These are phyloP conservation scores for Pittosporum tobira DNA, from an alignment of 129 eudicot species.

Conservation along the genomic window DNA sequence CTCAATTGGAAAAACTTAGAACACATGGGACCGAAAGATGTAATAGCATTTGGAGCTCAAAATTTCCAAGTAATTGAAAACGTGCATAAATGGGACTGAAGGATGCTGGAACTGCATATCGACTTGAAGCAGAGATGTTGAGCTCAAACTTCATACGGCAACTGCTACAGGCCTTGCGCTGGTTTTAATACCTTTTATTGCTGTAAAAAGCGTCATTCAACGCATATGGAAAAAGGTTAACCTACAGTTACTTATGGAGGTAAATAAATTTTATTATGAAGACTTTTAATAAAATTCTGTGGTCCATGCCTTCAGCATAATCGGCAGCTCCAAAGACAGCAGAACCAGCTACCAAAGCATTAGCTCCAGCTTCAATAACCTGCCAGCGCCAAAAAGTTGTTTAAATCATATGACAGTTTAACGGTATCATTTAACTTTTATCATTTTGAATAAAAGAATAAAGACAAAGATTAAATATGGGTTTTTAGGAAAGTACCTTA, in stretches of 20 bases:
- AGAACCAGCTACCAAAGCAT: constrained; percentile 92
- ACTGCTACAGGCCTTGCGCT: constrained; percentile 77
- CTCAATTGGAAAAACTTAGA: too few relatives aligned
- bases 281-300: neutral
- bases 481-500: constrained; percentile 38
- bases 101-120: constrained; percentile 18
- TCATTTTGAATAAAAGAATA: too few relatives aligned
- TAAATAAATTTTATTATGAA: neutral
- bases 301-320: constrained; percentile 79
- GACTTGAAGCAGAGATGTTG: constrained; percentile 19
- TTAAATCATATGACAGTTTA: too few relatives aligned
- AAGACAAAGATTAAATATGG: neutral
- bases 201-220: constrained; percentile 32
- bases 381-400: too few relatives aligned
- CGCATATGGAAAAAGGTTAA: constrained; percentile 7
- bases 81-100: constrained; percentile 22
- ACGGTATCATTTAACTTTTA: too few relatives aligned
- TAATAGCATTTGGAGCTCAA: too few relatives aligned
- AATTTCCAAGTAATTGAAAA: constrained; percentile 2
- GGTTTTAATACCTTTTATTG: constrained; percentile 86
- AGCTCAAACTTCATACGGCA: constrained; percentile 36
- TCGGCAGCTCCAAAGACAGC: constrained; percentile 94
- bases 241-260: neutral
- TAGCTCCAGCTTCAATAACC: constrained; percentile 98
- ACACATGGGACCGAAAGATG: too few relatives aligned